phyloP scores from a whole-genome alignment of 495 filamentous ascomycete genomes.

The Penicillium cataractarum region DNA sequence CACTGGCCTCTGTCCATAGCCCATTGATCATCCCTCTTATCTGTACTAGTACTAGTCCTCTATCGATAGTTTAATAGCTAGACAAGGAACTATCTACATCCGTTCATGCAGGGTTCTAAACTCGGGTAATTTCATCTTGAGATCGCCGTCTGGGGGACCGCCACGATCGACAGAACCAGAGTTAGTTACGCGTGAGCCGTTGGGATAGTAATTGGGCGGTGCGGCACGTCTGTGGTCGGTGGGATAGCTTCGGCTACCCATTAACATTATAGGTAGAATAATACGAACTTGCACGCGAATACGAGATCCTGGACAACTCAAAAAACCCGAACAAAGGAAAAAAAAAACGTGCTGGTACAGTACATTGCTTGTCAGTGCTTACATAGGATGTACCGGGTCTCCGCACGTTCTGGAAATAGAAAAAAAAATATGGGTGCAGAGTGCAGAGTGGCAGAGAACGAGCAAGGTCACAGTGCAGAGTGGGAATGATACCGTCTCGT shows the following conservation, averaged over 20 bases:
- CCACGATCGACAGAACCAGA: slow-evolving; percentile 25
- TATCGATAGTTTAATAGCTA: neutral
- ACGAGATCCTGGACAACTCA: neutral
- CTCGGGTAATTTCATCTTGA: slow-evolving; percentile 5
- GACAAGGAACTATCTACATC: neutral
- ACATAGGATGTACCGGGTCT: neutral
- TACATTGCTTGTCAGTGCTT: neutral
- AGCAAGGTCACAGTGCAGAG: slow-evolving; percentile 45
- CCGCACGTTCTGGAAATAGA: slow-evolving; percentile 16
- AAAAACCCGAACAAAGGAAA: neutral
- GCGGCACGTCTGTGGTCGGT: neutral
- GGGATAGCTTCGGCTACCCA: neutral
- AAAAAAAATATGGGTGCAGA: slow-evolving; percentile 5
- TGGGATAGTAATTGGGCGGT: slow-evolving; percentile 1
- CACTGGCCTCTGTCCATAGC: neutral
- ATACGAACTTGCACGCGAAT: neutral
- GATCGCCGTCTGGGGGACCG: slow-evolving; percentile 11
- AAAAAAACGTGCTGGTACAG: neutral
- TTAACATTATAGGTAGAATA: neutral
- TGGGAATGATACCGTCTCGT: slow-evolving; percentile 30
- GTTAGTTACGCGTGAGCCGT: slow-evolving; percentile 6
- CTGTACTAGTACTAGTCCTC: neutral
- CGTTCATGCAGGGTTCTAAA: neutral
- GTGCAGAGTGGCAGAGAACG: neutral
- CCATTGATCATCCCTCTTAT: neutral